Base-by-base conservation (phyloP, 2,329 filamentous ascomycete species). In the Fusarium palustre region DNA sequence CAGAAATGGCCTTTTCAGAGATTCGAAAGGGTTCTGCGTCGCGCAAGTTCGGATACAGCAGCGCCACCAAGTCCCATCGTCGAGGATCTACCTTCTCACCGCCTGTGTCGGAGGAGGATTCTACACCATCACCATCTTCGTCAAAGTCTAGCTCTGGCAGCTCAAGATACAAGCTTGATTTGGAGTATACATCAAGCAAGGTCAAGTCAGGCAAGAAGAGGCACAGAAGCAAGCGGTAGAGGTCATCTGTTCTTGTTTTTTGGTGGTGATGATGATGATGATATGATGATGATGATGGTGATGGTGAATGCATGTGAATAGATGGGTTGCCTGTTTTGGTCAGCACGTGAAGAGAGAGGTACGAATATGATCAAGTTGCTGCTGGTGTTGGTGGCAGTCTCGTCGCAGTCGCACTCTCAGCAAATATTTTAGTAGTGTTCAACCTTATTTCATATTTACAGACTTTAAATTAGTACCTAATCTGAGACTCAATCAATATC, bases 1-100 rank as follows among this genome's bases (percentile, higher is more conserved):
- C 81, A 30, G 79, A 80, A 34, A 76, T 79, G 70, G 76, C 76
- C 18, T 81, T 79, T 56, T 60, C 74, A 38, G 80, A 82, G 33
- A 72, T 77, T 25, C 77, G 78, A 62, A 82, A 80, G 62, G 76
- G 77, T 28, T 81, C 77, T 38, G 66, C 74, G 24, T 74, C 77
- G 39, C 78, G 79, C 64, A 82, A 80, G 67, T 76, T 76, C 43
- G 78, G 80, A 34, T 75, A 76, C 59, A 72, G 70, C 31, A 68
- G 68, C n/a, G 72, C 75, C 38, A 65, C 67, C 42, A 76, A 73
- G 48, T 75, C 76, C 22, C 76, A 77, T 63, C 72, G 76, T 31
- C 76, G 77, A 49, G 73, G 72, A 15, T 74, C 75, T 20, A 72
- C 69, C 34, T 75, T 76, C 45, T 74, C 75, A n/a, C 67, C 72